These are phyloP conservation scores for Diospyros lotus DNA, from an alignment of 148 eudicot genomes.

Conservation along the genomic window DNA sequence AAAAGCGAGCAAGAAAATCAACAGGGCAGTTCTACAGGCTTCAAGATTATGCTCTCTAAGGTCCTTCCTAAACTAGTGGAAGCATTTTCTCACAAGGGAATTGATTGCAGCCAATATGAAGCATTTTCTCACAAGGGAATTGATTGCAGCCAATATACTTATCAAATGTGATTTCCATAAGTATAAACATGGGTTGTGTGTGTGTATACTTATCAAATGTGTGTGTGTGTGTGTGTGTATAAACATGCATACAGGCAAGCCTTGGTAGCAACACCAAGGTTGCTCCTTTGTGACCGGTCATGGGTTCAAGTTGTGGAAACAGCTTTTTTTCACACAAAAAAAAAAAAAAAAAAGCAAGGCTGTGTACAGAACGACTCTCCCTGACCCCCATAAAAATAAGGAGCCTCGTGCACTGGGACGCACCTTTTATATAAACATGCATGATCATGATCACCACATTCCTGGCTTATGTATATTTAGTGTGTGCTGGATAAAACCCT, in stretches of 20 bases:
- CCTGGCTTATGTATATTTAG: not conserved
- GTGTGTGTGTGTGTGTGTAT: too few species aligned
- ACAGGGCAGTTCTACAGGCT: conserved; percentile 69
- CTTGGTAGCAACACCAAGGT: too few species aligned
- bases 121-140: conserved; percentile 65
- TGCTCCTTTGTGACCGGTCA: too few species aligned
- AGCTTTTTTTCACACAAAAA: too few species aligned
- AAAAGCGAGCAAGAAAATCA: conserved; percentile 20
- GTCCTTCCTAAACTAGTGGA: conserved; percentile 77
- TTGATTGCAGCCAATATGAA: conserved; percentile 54
- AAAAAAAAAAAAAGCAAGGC: too few species aligned
- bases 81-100: conserved; percentile 63
- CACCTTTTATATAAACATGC: conserved; percentile 10
- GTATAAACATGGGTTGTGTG: too few species aligned
- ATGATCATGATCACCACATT: not conserved
- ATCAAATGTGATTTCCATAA: not conserved
- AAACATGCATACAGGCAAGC: too few species aligned
- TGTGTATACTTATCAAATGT: too few species aligned
- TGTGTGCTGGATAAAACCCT: not conserved
- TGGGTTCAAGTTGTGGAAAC: too few species aligned
- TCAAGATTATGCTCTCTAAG: conserved; percentile 95
- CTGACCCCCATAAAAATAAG: too few species aligned
- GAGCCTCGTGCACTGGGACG: too few species aligned
- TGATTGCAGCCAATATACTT: conserved; percentile 42
- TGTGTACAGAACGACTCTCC: too few species aligned